phyloP scores from a whole-genome alignment of 768 basidiomycete genomes.

The Serendipita indica region DNA sequence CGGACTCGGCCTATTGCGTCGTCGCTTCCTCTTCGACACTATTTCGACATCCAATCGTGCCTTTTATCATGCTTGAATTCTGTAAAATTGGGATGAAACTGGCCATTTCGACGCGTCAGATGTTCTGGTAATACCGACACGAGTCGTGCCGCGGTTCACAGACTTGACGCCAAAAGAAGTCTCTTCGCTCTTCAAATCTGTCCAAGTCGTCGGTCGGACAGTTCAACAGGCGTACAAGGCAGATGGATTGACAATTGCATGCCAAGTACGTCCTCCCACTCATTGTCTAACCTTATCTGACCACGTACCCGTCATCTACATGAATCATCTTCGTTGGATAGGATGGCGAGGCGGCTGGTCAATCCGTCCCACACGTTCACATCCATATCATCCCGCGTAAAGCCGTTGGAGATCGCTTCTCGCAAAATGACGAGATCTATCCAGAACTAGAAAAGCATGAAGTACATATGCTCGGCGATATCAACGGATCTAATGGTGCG shows the following conservation, averaged over 20 bases:
- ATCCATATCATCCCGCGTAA: conserved; percentile 84
- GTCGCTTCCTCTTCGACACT: too few species aligned
- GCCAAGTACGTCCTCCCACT: conserved; percentile 44
- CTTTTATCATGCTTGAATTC: not conserved
- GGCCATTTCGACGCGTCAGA: conserved; percentile 23
- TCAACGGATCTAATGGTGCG: not conserved
- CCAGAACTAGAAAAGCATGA: conserved; percentile 51
- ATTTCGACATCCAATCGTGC: not conserved
- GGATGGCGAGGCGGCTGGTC: conserved; percentile 81
- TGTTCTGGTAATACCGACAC: conserved; percentile 38
- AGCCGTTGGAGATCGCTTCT: conserved; percentile 49
- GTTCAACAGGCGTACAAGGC: conserved; percentile 73
- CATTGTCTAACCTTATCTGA: not conserved
- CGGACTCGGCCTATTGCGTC: too few species aligned
- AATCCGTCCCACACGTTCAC: conserved; percentile 87
- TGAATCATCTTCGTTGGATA: conserved; percentile 20
- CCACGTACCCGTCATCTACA: not conserved
- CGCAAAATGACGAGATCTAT: conserved; percentile 53
- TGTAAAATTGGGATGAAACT: too few species aligned
- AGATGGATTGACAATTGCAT: conserved; percentile 73
- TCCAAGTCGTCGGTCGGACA: conserved; percentile 63
- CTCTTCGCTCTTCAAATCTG: conserved; percentile 60
- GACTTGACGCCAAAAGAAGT: conserved; percentile 47
- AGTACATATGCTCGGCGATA: not conserved
- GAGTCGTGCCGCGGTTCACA: conserved; percentile 34